Percentiles rank a stretch among this genome's conserved stretches.
These are phyloP conservation scores for Crithidia brevicula DNA, from an alignment of 208 protist species.

Conservation along the genomic window DNA sequence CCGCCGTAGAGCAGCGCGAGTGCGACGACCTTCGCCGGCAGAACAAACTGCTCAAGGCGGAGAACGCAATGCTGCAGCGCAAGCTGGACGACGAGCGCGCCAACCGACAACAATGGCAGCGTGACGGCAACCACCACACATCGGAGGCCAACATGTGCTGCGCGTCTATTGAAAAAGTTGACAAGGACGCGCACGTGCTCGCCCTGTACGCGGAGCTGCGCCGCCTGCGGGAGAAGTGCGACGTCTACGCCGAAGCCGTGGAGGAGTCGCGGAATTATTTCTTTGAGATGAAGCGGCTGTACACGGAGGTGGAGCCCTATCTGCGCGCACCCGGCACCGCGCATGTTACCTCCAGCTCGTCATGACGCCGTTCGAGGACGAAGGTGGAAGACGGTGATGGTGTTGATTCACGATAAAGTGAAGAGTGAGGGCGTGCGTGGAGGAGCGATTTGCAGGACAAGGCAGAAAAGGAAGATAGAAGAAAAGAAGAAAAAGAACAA, in stretches of 20 bases:
- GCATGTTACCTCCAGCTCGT: background rate
- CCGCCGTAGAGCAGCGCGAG: conserved; percentile 31
- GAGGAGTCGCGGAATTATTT: conserved; percentile 74
- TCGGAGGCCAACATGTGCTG: conserved; percentile 32
- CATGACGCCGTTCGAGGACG: too few relatives aligned
- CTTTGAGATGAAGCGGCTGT: conserved; percentile 78
- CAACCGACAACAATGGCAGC: conserved; percentile 38
- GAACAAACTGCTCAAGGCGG: conserved; percentile 44
- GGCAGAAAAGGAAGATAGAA: too few relatives aligned
- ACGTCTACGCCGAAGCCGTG: conserved; percentile 68
- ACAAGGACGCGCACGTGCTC: conserved; percentile 47
- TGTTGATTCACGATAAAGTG: too few relatives aligned
- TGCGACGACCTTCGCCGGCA: conserved; percentile 38
- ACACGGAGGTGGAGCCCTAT: conserved; percentile 54
- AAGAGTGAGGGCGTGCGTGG: too few relatives aligned
- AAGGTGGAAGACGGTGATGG: background rate
- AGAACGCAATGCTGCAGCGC: conserved; percentile 52
- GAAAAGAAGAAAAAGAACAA: too few relatives aligned
- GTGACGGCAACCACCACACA: conserved; percentile 33
- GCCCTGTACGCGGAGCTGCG: conserved; percentile 66
- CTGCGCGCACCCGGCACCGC: conserved; percentile 14
- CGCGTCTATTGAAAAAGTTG: conserved; percentile 33
- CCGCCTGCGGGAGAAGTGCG: conserved; percentile 54
- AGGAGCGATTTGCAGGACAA: too few relatives aligned
- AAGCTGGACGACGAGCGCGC: conserved; percentile 41